phyloP scores from a whole-genome alignment of 768 basidiomycete species.

The Austroboletus festivus region DNA sequence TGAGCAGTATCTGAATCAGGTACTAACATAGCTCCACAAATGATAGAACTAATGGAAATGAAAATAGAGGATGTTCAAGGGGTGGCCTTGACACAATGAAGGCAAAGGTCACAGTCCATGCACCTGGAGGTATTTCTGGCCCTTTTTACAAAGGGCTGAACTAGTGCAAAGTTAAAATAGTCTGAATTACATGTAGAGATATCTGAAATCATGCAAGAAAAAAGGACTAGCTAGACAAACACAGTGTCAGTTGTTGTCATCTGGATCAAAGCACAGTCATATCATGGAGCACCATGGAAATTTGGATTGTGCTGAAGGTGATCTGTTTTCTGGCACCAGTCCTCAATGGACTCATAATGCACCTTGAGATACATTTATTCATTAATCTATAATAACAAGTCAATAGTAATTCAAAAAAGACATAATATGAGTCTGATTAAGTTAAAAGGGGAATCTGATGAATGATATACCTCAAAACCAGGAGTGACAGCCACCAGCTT shows the following conservation, averaged over 20 bases:
- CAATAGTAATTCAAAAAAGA: too few species aligned
- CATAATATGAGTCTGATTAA: too few species aligned
- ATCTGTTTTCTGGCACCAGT: conserved; percentile 27
- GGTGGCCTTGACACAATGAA: not conserved
- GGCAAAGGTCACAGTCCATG: not conserved
- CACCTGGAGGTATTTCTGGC: not conserved
- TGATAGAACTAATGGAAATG: not conserved
- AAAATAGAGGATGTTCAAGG: too few species aligned
- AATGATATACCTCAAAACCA: too few species aligned
- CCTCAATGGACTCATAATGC: too few species aligned
- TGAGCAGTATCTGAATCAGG: not conserved
- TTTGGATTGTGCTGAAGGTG: conserved; percentile 27
- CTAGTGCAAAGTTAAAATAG: conserved; percentile 2
- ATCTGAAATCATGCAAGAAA: not conserved
- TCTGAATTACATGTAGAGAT: not conserved
- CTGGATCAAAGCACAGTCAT: conserved; percentile 19
- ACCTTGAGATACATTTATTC: too few species aligned
- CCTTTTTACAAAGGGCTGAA: not conserved
- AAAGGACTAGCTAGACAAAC: conserved; percentile 2
- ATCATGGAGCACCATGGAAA: conserved; percentile 26
- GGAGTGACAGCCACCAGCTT: too few species aligned
- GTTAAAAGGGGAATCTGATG: too few species aligned
- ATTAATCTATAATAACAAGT: too few species aligned
- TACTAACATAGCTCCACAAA: not conserved
- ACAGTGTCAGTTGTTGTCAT: not conserved